Base-by-base conservation (phyloP, 257 asterid genomes). In the Salvia miltiorrhiza region DNA sequence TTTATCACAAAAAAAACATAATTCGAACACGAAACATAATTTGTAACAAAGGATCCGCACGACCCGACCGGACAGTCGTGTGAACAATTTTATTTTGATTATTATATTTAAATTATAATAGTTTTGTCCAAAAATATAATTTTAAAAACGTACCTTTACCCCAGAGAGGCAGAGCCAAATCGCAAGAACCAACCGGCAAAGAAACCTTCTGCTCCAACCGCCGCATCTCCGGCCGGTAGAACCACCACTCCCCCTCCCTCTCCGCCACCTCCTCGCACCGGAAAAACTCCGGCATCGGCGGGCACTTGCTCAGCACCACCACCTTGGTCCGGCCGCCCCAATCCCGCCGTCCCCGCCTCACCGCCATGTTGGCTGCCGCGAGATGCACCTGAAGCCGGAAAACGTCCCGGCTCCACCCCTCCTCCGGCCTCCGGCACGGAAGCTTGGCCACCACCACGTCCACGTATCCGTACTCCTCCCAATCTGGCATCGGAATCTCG, bases 181-280 rank as follows among this genome's bases (percentile, higher is more conserved):
- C 74, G 74, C 99, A 90, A 9, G 99, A 88, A 5, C 99, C 99
- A 75, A 90, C 50, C 2, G 99, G 97, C 90, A 93, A 24, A 0
- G 77, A 44, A 55, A 90, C 81, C 61, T 93, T 93, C 35, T 82
- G 87, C 72, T 76, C 83, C 78, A 93, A 74, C 71, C 84, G 77
- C 58, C 33, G 60, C 67, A 77, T 73, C 35, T 88, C 87, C 59
- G 86, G 79, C 80, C 70, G 75, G 73, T 77, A 90, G 56, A 77
- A 74, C 99, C 96, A 90, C 99, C 99, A 90, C 21, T 93, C 88
- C 14, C 92, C 96, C 41, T 88, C 96, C 60, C 77, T 81, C 73
- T 12, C 69, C 81, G 74, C 81, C 83, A 78, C 48, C 28, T 90
- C 97, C 54, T 87, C 90, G 24, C 99, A 93, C 73, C 90, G 76